Conservation (phyloP, 306 rosid species). For the Quercus rubra region DNA sequence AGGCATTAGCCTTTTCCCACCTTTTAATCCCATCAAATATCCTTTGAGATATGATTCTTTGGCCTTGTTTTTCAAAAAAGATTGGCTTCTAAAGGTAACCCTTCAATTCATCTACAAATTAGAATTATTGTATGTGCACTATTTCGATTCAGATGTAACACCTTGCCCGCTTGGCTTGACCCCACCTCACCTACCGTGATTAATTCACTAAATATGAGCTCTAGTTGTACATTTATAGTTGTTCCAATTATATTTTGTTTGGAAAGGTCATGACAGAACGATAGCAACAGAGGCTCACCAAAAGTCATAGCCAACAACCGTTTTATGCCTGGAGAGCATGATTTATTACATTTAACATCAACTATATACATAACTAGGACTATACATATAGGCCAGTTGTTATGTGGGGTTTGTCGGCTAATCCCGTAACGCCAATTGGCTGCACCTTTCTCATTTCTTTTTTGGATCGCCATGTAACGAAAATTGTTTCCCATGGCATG, state of each 20-base stretch:
- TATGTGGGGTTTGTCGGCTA: conserved; percentile 40
- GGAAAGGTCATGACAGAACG: conserved; percentile 13
- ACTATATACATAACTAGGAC: conserved; percentile 5
- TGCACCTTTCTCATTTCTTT: neutral
- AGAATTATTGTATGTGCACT: conserved; percentile 28
- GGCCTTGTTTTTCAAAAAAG: conserved; percentile 44
- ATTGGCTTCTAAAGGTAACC: conserved; percentile 36
- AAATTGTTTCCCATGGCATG: neutral
- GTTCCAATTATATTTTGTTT: conserved; percentile 13
- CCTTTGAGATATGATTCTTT: conserved; percentile 35
- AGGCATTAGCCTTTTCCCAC: conserved; percentile 29
- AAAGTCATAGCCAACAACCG: conserved; percentile 41
- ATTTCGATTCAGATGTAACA: conserved; percentile 59
- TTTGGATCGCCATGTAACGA: conserved; percentile 8
- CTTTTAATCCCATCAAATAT: conserved; percentile 38
- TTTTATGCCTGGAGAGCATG: conserved; percentile 32
- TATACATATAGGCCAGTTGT: conserved; percentile 25
- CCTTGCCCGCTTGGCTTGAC: conserved; percentile 33
- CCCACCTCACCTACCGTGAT: conserved; percentile 68
- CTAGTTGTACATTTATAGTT: neutral
- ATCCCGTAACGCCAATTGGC: conserved; percentile 29
- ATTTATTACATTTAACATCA: neutral
- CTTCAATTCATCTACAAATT: conserved; percentile 30
- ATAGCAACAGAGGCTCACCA: neutral
- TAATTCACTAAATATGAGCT: conserved; percentile 27